Conservation (phyloP, 805 yeast genomes). For the Scheffersomyces ergatensis region DNA sequence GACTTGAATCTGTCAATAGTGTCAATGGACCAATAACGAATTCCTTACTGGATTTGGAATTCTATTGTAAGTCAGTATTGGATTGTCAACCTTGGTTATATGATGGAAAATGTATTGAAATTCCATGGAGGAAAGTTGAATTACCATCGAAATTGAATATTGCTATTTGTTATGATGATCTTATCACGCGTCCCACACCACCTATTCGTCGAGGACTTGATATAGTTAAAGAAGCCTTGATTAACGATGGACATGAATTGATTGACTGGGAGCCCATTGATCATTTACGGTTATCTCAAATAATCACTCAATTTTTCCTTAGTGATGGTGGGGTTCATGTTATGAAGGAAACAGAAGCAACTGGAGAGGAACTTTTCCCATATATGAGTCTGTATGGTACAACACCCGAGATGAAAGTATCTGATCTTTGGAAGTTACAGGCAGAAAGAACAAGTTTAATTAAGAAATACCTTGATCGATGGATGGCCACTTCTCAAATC, state of each 20-base stretch:
- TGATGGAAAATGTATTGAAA: constrained; percentile 49
- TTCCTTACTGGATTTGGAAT: constrained; percentile 35
- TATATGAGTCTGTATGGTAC: constrained; percentile 36
- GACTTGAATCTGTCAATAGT: constrained; percentile 35
- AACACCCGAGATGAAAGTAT: constrained; percentile 30
- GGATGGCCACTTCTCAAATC: constrained; percentile 33
- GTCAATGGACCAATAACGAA: constrained; percentile 49
- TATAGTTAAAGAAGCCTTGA: constrained; percentile 19
- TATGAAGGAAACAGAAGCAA: constrained; percentile 25
- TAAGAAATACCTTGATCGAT: constrained; percentile 37
- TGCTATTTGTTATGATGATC: constrained; percentile 45
- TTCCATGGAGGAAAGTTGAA: constrained; percentile 33
- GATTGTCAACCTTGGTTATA: constrained; percentile 40
- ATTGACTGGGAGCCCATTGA: constrained; percentile 46
- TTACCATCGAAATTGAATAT: constrained; percentile 39
- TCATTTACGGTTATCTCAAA: constrained; percentile 27
- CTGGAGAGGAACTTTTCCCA: constrained; percentile 47
- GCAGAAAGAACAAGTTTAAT: constrained; percentile 30
- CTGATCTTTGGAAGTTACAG: constrained; percentile 42
- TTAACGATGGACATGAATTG: constrained; percentile 48
- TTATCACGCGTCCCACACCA: constrained; percentile 50
- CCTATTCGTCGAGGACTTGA: constrained; percentile 49
- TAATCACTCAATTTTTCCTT: constrained; percentile 34
- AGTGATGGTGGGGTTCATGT: constrained; percentile 46
- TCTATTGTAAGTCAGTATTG: constrained; percentile 36